phyloP scores from a whole-genome alignment of 192 early-diverging fungal genomes.

The Coemansia sp. region DNA sequence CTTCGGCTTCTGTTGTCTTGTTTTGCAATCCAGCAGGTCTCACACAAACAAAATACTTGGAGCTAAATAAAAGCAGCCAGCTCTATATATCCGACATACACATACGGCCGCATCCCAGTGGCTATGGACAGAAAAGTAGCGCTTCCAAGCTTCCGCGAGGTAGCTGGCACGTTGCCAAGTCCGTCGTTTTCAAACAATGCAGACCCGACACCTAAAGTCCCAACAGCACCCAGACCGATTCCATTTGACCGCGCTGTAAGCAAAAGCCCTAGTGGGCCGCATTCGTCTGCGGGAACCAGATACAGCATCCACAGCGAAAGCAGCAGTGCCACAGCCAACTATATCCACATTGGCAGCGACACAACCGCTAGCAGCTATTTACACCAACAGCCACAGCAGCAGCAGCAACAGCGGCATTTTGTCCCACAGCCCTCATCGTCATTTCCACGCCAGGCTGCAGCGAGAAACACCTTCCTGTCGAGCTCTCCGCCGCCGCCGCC shows the following conservation, averaged over 20 bases:
- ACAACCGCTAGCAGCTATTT: background rate
- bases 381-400: background rate
- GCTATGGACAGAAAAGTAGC: conserved; percentile 42
- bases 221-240: conserved; percentile 27
- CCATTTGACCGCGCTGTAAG: conserved; percentile 20
- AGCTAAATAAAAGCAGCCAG: background rate
- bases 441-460: conserved; percentile 4
- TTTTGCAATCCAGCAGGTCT: background rate
- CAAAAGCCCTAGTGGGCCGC: conserved; percentile 10
- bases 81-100: background rate
- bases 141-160: conserved; percentile 47
- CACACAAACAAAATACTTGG: background rate
- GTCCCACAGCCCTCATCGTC: conserved; percentile 7
- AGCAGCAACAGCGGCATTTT: conserved; percentile 5
- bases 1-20: background rate
- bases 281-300: conserved; percentile 11
- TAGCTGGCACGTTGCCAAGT: conserved; percentile 36
- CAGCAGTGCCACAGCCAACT: background rate
- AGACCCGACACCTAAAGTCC: background rate
- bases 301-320: conserved; percentile 18
- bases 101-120: background rate
- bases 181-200: conserved; percentile 11
- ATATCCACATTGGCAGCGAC: conserved; percentile 1
- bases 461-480: background rate
- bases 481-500: background rate